Evolutionary conservation across 768 basidiomycete species (phyloP).

Genomic region (Panus rudis): DNA sequence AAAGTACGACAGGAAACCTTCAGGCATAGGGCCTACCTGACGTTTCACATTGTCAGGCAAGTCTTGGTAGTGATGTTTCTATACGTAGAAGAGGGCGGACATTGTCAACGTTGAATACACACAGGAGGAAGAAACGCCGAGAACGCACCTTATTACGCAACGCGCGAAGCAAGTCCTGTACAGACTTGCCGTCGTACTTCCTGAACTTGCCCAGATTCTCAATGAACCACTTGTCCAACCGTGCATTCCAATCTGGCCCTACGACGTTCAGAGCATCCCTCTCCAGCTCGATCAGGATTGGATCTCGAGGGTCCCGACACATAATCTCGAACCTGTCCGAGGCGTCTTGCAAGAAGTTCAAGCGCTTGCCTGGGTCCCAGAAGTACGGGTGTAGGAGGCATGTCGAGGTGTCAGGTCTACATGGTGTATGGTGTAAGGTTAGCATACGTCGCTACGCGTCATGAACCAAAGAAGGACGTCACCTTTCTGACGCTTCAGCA

Average conservation of each 20-base stretch:
- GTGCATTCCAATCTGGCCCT: constrained; percentile 84
- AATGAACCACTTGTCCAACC: constrained; percentile 83
- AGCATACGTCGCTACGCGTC: constrained; percentile 1
- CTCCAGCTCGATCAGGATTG: constrained; percentile 70
- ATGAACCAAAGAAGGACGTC: constrained; percentile 22
- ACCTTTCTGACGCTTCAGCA: constrained; percentile 72
- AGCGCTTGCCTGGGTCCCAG: constrained; percentile 82
- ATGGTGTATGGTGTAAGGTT: constrained; percentile 1
- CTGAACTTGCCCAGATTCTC: constrained; percentile 96
- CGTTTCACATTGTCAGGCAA: constrained; percentile 87
- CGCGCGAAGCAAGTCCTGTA: constrained; percentile 89
- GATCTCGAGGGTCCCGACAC: constrained; percentile 85
- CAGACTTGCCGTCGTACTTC: constrained; percentile 88
- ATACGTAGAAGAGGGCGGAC: constrained; percentile 2
- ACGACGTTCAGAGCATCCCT: constrained; percentile 61
- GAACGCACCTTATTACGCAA: constrained; percentile 87
- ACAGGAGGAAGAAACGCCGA: neutral
- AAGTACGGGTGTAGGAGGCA: constrained; percentile 93
- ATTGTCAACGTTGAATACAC: neutral
- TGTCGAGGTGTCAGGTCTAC: constrained; percentile 81
- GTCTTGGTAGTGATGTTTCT: constrained; percentile 99
- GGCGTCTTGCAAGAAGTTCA: constrained; percentile 94
- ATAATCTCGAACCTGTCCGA: constrained; percentile 98
- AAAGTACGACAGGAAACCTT: constrained; percentile 89
- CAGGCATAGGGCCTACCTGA: constrained; percentile 84